phyloP scores from a whole-genome alignment of 345 rosid species.

The Triadica sebifera region DNA sequence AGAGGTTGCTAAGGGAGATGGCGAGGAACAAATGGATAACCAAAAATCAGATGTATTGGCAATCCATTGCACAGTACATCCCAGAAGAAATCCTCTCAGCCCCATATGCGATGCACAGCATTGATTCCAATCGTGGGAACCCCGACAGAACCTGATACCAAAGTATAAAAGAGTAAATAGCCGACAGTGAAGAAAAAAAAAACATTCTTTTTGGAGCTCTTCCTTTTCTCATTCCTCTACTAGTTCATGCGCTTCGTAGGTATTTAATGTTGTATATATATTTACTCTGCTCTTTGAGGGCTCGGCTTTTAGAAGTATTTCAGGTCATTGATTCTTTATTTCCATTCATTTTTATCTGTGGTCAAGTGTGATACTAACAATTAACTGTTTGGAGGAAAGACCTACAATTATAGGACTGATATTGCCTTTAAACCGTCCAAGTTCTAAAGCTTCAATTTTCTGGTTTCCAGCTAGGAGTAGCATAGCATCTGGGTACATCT shows the following conservation, averaged over 20 bases:
- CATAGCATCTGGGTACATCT: background rate
- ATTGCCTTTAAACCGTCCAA: conserved; percentile 8
- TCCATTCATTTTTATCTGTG: conserved; percentile 20
- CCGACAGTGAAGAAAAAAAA: conserved; percentile 16
- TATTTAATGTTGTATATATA: conserved; percentile 42
- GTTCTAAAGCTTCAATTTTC: background rate
- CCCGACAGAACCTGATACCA: conserved; percentile 22
- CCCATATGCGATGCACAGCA: background rate
- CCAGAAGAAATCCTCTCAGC: conserved; percentile 2
- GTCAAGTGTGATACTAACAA: conserved; percentile 17
- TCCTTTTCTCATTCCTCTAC: conserved; percentile 7
- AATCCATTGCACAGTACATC: conserved; percentile 9
- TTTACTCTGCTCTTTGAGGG: conserved; percentile 27
- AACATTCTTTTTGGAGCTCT: conserved; percentile 46
- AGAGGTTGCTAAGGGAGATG: background rate
- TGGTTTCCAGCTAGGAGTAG: background rate
- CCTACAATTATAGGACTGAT: conserved; percentile 22
- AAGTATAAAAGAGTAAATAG: conserved; percentile 47
- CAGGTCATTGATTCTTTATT: conserved; percentile 47
- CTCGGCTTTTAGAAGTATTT: conserved; percentile 36
- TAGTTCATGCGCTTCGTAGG: conserved; percentile 17
- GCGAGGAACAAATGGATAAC: background rate
- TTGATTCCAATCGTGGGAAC: conserved; percentile 20
- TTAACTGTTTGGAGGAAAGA: conserved; percentile 21
- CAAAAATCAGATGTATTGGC: conserved; percentile 8